Evolutionary conservation across 176 grass and related monocot species (phyloP).

Genomic region (Dactylis glomerata): DNA sequence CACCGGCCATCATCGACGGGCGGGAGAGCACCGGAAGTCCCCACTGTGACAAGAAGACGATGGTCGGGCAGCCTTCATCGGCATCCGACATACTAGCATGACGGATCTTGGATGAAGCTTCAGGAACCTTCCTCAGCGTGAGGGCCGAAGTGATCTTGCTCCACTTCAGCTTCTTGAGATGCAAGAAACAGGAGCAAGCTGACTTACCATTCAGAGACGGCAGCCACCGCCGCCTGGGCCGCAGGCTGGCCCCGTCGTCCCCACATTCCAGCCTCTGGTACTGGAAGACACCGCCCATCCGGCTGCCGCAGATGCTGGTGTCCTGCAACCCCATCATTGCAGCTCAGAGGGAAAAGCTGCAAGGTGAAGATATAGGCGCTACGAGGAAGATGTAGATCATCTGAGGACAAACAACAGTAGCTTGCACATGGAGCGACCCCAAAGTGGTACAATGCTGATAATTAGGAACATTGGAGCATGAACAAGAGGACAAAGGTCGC

Average conservation of each 20-base stretch:
- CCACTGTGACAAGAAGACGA: conserved; percentile 58
- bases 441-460: conserved; percentile 29
- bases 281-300: conserved; percentile 14
- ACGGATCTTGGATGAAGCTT: conserved; percentile 37
- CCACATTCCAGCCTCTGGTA: conserved; percentile 44
- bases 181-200: conserved; percentile 15
- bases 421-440: conserved; percentile 47
- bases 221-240: conserved; percentile 19
- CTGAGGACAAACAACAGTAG: conserved; percentile 21
- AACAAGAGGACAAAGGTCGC: conserved; percentile 43
- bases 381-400: conserved; percentile 29
- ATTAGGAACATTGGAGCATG: conserved; percentile 42
- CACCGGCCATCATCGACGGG: conserved; percentile 8
- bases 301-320: conserved; percentile 3
- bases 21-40: conserved; percentile 58
- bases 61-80: neutral
- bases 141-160: conserved; percentile 38
- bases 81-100: neutral
- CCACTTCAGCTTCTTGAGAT: conserved; percentile 39
- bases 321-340: conserved; percentile 52
- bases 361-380: conserved; percentile 35
- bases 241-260: neutral
- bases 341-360: conserved; percentile 33
- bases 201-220: conserved; percentile 1
- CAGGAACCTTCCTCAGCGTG: conserved; percentile 25